A percentile compares a stretch with the other conserved stretches of the same genome.
phyloP scores from a whole-genome alignment of 2,329 filamentous ascomycete genomes.

The Parasarocladium wereldwijsianum region DNA sequence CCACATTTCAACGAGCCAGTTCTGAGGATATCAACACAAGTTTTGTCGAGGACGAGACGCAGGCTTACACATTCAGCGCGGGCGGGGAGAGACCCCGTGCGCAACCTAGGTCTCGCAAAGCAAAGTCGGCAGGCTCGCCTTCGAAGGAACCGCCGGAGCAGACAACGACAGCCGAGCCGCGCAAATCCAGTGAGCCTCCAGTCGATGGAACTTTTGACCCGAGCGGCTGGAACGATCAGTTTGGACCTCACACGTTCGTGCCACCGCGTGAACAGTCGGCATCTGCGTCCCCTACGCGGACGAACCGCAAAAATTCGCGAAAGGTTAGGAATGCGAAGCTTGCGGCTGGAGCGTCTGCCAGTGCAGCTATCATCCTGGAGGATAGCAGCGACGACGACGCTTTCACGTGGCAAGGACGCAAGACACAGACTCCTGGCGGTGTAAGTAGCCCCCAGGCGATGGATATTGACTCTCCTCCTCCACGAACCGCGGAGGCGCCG shows the following conservation, averaged over 20 bases:
- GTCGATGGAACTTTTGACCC: slow-evolving; percentile 28
- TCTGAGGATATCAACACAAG: slow-evolving; percentile 47
- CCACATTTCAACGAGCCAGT: no score
- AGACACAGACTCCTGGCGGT: slow-evolving; percentile 14
- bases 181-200: not conserved
- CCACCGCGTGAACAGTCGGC: slow-evolving; percentile 20
- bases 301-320: slow-evolving; percentile 32
- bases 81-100: slow-evolving; percentile 20
- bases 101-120: slow-evolving; percentile 10
- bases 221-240: slow-evolving; percentile 37
- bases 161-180: not conserved
- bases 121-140: not conserved
- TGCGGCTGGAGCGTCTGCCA: slow-evolving; percentile 19
- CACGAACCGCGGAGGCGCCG: no score
- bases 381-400: slow-evolving; percentile 29
- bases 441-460: slow-evolving; percentile 42
- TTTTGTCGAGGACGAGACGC: slow-evolving; percentile 34
- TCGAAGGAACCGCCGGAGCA: not conserved
- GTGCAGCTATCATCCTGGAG: slow-evolving; percentile 30
- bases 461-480: slow-evolving; percentile 45
- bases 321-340: slow-evolving; percentile 45
- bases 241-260: slow-evolving; percentile 39
- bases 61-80: slow-evolving; percentile 37
- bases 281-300: slow-evolving; percentile 28
- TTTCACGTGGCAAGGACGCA: slow-evolving; percentile 19